Base-by-base conservation (phyloP, 2,329 filamentous ascomycete species). In the Septoria petroselini region DNA sequence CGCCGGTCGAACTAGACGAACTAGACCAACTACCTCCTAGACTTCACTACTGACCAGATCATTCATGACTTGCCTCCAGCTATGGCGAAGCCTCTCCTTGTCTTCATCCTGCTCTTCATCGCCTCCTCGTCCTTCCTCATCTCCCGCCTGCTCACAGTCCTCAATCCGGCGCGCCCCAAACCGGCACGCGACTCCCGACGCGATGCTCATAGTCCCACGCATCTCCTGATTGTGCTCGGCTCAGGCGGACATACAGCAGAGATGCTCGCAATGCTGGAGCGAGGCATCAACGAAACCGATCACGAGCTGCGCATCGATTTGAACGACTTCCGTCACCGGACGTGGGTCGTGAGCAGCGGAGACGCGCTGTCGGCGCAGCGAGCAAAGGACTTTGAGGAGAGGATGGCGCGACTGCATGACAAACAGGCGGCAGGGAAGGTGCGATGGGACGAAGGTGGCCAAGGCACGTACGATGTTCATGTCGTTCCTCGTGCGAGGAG, bases 191-290 rank as follows among this genome's bases (percentile, higher is more conserved):
- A 58, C 42, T 55, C 50, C 57, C 63, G 52, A 19, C 50, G 41
- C 34, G 37, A 53, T 37, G 30, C 38, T 6, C 41, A 41, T 39
- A 43, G 35, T n/a, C 50, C 58, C 53, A 52, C 50, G 1, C 82
- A 91, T 68, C 74, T 90, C 46, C 75, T 95, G 25, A 80, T 95
- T 56, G 84, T 97, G 19, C 84, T 97, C 18, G 93, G 93, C 44
- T 94, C 88, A 2, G 93, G 93, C 25, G 93, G 93, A 1, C 93
- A 98, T 71, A 96, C 93, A 0, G 84, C 89, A 40, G 93, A 98
- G 70, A 95, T 98, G 86, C 77, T 95, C 55, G 83, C 85, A 63
- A 86, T 96, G 74, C 81, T 98, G 60, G 73, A 76, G 59, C 79
- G 78, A 58, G 80, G 79, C 63, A 75, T 73, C 50, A 70, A 71